Evolutionary conservation across 768 basidiomycete genomes (phyloP), one percentile per base, ranked within the genome.

Genomic region (Termitomyces sp.): DNA sequence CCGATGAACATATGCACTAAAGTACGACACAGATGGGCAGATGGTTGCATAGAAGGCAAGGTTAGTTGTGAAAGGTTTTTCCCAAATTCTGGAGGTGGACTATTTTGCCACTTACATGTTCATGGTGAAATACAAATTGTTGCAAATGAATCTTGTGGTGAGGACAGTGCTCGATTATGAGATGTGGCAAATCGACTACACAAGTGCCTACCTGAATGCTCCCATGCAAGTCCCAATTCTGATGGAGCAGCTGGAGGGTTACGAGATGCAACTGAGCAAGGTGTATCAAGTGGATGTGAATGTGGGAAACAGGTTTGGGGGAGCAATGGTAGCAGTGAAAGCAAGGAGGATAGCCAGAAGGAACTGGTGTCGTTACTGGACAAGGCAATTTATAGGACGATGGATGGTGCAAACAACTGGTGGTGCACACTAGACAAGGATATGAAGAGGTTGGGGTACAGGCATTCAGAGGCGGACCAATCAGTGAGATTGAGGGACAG

Each of bases 71-170:
- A 34, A 34, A 10, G 33, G 54, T 20, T 55, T 45, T 18, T 45
- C 54, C 3, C 54, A 55, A 18, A 59, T 66, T 9, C 63, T 63
- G 4, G 73, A 76, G 5, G 49, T 74, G 14, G 71, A 74, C 54
- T 74, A 61, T 55, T 55, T 55, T 20, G 57, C 56, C 7, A 62
- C 42, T 9, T 62, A 57, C 24, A 52, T 60, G 7, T 46, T 45
- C 1, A 58, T 64, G 20, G 53, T 57, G 10, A 48, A 50, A 10
- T 55, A 63, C 10, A 58, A 34, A 12, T 34, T 12, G 2, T 13
- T 34, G 44, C 44, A 33, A 13, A 43, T 53, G 6, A 43, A 53
- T 16, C 27, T 53, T 1, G 39, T 27, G 3, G 6, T 43, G 7
- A 20, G 43, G 13, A 37, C 36, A 1, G 2, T 40, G 26, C 33